A percentile compares a stretch with the other conserved stretches of the same genome.
phyloP scores from a whole-genome alignment of 179 eudicot genomes.

The Camellia oleifera region DNA sequence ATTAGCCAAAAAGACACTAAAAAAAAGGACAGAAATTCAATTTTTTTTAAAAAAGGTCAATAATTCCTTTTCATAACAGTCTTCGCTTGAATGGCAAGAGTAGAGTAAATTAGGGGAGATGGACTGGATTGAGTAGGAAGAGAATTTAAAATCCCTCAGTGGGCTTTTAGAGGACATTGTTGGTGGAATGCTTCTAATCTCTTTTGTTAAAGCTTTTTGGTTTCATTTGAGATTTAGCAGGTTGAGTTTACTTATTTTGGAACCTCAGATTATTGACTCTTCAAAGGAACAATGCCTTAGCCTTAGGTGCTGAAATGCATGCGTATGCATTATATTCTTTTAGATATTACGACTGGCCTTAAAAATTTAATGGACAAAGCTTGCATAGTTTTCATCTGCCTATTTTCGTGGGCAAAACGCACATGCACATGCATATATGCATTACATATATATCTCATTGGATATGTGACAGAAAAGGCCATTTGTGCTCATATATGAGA shows the following conservation, averaged over 20 bases:
- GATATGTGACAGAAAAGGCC: background rate
- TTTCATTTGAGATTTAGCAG: background rate
- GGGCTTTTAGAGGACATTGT: background rate
- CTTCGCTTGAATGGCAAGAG: background rate
- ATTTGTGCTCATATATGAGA: background rate
- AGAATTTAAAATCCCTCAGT: background rate
- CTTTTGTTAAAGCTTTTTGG: background rate
- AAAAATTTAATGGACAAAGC: too few relatives aligned
- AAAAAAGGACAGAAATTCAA: too few relatives aligned
- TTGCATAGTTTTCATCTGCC: too few relatives aligned
- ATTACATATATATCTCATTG: background rate
- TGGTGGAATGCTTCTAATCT: conserved; percentile 1
- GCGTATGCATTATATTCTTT: background rate
- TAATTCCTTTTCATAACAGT: too few relatives aligned
- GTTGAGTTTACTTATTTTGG: background rate
- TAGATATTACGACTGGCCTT: too few relatives aligned
- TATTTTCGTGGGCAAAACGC: too few relatives aligned
- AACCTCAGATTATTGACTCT: background rate
- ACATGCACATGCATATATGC: too few relatives aligned
- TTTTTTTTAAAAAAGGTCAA: too few relatives aligned
- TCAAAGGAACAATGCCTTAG: background rate
- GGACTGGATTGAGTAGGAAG: background rate
- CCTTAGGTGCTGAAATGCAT: background rate
- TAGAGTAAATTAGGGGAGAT: background rate
- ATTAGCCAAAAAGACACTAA: too few relatives aligned